A percentile compares a stretch with the other conserved stretches of the same genome.
Evolutionary conservation across 1,284 basidiomycete species (phyloP).

Genomic region (Stygiomarasmius scandens): DNA sequence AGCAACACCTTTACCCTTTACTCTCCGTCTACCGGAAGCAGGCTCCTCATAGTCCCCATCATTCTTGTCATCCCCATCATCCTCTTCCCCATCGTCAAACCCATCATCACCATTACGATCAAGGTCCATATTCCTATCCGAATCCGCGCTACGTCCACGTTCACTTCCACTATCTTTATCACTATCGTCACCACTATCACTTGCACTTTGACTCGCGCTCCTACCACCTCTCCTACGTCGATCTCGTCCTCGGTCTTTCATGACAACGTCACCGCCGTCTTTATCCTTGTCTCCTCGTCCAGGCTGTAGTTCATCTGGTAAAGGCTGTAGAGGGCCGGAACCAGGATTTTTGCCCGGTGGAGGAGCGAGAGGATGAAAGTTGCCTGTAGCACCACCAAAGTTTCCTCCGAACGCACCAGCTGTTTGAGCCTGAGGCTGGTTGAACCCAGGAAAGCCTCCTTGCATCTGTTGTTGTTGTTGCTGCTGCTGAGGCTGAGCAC

Average conservation of each 20-base stretch:
- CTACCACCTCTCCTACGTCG: background rate
- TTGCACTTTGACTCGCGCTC: background rate
- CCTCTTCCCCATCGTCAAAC: background rate
- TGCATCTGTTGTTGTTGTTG: background rate
- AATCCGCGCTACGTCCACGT: too few species aligned
- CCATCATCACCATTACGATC: too few species aligned
- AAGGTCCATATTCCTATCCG: too few species aligned
- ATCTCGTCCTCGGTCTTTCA: background rate
- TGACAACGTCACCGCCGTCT: background rate
- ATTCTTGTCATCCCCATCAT: slow-evolving; percentile 3
- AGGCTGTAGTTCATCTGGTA: slow-evolving; percentile 15
- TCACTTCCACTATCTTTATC: background rate
- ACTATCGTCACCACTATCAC: slow-evolving; percentile 3
- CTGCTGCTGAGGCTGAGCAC: background rate
- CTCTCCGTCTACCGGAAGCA: background rate
- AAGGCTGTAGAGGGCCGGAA: slow-evolving; percentile 13
- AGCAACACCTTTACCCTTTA: background rate
- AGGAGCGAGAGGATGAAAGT: slow-evolving; percentile 10
- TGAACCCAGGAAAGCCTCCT: background rate
- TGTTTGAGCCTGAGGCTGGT: background rate
- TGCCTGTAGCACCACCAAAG: background rate
- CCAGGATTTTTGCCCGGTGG: slow-evolving; percentile 14
- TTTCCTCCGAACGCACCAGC: background rate
- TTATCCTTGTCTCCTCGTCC: background rate
- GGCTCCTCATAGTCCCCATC: slow-evolving; percentile 8